phyloP scores from a whole-genome alignment of 2,329 filamentous ascomycete genomes.

The Lasiodiplodia gonubiensis region DNA sequence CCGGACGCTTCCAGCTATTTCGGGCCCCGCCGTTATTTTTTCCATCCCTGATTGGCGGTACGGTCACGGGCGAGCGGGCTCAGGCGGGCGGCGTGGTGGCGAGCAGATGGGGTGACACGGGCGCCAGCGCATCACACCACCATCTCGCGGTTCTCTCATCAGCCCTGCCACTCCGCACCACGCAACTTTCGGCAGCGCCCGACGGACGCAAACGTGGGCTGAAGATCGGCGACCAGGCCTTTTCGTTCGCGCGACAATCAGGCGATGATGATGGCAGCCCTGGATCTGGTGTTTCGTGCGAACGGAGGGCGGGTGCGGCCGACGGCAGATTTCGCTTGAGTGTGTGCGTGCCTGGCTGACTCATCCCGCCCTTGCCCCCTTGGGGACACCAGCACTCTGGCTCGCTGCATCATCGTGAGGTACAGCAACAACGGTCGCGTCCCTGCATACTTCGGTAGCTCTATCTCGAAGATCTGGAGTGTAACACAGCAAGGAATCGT shows the following conservation, averaged over 20 bases:
- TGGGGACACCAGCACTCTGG: background rate
- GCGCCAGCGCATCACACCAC: conserved; percentile 11
- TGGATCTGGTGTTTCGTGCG: conserved; percentile 5
- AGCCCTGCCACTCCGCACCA: background rate
- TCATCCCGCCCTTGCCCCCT: background rate
- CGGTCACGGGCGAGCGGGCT: background rate
- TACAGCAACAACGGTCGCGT: conserved; percentile 8
- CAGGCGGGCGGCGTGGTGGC: background rate
- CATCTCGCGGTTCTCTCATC: conserved; percentile 8
- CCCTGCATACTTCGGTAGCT: background rate
- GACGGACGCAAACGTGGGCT: background rate
- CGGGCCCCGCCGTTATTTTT: background rate
- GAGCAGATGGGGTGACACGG: conserved; percentile 22
- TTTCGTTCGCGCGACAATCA: conserved; percentile 1
- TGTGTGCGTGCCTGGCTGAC: background rate
- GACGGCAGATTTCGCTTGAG: background rate
- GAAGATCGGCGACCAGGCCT: background rate
- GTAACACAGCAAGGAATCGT: background rate
- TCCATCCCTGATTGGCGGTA: background rate
- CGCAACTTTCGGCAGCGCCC: conserved; percentile 12
- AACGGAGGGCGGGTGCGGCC: conserved; percentile 3
- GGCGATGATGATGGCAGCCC: background rate
- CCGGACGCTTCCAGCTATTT: background rate
- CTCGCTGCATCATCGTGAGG: background rate
- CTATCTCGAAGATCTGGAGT: background rate